A percentile compares a stretch with the other conserved stretches of the same genome.
phyloP scores from a whole-genome alignment of 176 grass and related monocot genomes.

The Triticum urartu region DNA sequence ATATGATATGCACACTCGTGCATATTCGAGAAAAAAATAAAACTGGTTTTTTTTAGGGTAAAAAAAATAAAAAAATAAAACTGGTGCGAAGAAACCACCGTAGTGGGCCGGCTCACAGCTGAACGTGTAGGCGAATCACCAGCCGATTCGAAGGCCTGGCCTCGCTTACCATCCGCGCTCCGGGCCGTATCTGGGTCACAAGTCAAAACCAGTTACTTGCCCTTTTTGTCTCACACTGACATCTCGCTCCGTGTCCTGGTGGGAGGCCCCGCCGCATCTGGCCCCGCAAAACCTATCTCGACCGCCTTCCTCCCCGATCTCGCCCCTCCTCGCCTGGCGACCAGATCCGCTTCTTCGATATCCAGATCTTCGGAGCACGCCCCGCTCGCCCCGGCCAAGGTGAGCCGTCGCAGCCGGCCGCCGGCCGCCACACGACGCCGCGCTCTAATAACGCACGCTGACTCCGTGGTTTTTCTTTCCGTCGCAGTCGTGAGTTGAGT shows the following conservation, averaged over 20 bases:
- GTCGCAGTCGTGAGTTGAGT: neutral
- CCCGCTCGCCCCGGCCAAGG: neutral
- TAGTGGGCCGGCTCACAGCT: too few species aligned
- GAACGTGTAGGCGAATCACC: neutral
- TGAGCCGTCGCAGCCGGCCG: neutral
- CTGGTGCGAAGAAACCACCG: too few species aligned
- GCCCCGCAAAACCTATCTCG: constrained; percentile 20
- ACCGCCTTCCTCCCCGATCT: constrained; percentile 2
- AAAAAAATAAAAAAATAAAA: too few species aligned
- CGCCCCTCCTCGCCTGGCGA: neutral
- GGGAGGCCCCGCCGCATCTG: neutral
- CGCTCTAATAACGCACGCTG: neutral
- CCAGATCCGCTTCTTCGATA: constrained; percentile 25
- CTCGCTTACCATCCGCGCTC: neutral
- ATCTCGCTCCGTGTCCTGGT: neutral
- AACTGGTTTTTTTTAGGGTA: too few species aligned
- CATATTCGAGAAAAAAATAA: too few species aligned
- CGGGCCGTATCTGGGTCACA: neutral
- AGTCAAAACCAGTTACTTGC: neutral
- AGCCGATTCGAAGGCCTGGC: neutral
- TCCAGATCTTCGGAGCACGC: constrained; percentile 2
- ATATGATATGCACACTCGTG: too few species aligned
- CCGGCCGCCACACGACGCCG: neutral
- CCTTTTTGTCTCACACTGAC: neutral
- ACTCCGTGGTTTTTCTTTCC: neutral